Conservation (phyloP, 257 asterid genomes). For the Solanum sparsipilum region DNA sequence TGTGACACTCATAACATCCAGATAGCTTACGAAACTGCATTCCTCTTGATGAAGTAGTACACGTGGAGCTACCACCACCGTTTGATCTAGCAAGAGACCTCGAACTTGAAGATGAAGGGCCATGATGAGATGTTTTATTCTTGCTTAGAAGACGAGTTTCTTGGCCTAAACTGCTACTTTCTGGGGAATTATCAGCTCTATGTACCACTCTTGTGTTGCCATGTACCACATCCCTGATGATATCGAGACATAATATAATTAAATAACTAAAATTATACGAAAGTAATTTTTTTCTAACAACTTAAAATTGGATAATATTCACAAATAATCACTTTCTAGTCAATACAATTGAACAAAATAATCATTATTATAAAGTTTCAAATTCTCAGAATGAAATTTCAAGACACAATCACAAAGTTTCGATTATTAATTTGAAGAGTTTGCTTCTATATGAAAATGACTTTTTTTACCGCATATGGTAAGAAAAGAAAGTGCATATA, state of each 20-base stretch:
- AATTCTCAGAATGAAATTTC: not conserved
- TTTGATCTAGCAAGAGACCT: constrained; percentile 25
- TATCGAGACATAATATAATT: not conserved
- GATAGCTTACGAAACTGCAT: constrained; percentile 81
- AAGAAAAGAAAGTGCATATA: not conserved
- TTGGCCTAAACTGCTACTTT: constrained; percentile 40
- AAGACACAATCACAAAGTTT: not conserved
- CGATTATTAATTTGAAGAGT: not conserved
- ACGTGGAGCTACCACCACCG: constrained; percentile 13
- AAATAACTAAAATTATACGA: not conserved
- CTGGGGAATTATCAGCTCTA: constrained; percentile 75
- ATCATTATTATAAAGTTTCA: not conserved
- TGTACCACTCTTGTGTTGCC: constrained; percentile 63
- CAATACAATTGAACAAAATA: not conserved
- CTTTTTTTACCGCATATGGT: no score
- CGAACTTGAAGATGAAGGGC: constrained; percentile 8
- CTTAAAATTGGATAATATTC: not conserved
- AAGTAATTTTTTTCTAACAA: no score
- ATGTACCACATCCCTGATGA: constrained; percentile 35
- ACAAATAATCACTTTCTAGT: not conserved
- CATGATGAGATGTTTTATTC: constrained; percentile 14
- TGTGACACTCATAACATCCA: constrained; percentile 86
- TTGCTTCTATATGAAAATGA: not conserved
- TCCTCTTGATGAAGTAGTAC: constrained; percentile 34
- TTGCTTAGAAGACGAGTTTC: constrained; percentile 51